These are phyloP conservation scores for Cinchona pubescens DNA, from an alignment of 257 asterid species.

Conservation along the genomic window DNA sequence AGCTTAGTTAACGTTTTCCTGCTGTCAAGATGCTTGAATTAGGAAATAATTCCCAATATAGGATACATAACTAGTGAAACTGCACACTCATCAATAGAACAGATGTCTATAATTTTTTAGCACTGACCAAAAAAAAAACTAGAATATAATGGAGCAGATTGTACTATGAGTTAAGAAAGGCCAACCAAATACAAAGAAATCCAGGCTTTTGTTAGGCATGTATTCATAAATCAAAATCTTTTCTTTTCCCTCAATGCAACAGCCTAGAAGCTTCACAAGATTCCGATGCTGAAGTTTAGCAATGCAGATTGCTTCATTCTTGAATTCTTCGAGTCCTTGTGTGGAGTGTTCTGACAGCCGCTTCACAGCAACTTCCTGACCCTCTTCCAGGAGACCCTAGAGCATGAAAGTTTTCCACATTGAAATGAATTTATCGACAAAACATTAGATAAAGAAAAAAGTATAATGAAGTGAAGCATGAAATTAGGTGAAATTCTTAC, in stretches of 20 bases:
- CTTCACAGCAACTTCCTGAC: constrained; percentile 39
- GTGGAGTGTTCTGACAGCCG: constrained; percentile 29
- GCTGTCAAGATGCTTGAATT: neutral
- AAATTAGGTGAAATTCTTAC: neutral
- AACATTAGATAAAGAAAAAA: neutral
- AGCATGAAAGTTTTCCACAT: neutral
- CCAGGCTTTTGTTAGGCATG: constrained; percentile 37
- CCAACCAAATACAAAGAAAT: constrained; percentile 29
- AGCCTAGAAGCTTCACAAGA: constrained; percentile 39
- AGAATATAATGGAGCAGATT: neutral
- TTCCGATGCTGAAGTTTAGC: constrained; percentile 43
- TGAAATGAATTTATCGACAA: neutral
- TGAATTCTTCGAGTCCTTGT: constrained; percentile 39
- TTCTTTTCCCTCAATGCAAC: constrained; percentile 35
- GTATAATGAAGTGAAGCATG: neutral
- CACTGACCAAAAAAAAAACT: neutral
- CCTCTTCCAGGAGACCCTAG: constrained; percentile 36
- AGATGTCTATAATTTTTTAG: neutral
- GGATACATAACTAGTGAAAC: neutral
- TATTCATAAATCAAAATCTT: constrained; percentile 36
- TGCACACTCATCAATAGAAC: neutral
- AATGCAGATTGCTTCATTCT: constrained; percentile 36
- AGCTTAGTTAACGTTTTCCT: neutral
- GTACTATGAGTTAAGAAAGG: neutral
- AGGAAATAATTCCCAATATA: neutral